Conservation (phyloP, 2,329 filamentous ascomycete species). For the Ambrosiella xylebori region DNA sequence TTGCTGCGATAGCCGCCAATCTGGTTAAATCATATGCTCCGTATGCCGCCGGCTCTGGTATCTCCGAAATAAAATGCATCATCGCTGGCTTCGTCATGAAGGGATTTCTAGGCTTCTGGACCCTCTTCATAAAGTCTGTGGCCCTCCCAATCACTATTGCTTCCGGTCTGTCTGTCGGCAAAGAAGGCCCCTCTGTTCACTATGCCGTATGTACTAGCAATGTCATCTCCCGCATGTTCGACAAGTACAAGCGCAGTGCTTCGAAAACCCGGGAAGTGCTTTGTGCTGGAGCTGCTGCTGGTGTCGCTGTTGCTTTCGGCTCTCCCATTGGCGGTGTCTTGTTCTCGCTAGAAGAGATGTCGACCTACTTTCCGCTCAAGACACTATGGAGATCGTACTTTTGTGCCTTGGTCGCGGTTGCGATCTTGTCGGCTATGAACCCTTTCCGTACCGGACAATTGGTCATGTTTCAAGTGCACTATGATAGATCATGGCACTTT, state of each 20-base stretch:
- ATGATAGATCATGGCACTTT: conserved; percentile 94
- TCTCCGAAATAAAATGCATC: conserved; percentile 98
- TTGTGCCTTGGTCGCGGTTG: conserved; percentile 86
- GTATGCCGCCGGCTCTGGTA: conserved; percentile 90
- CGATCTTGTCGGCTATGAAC: conserved; percentile 87
- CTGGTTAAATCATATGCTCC: conserved; percentile 85
- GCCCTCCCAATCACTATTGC: conserved; percentile 82
- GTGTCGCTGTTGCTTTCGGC: conserved; percentile 90
- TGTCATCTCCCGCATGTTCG: conserved; percentile 82
- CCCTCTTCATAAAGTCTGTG: conserved; percentile 83
- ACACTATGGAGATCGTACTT: conserved; percentile 98
- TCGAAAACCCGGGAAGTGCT: conserved; percentile 90
- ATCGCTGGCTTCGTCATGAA: conserved; percentile 99
- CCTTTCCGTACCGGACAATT: conserved; percentile 92
- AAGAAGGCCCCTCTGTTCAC: conserved; percentile 96
- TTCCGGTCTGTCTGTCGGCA: conserved; percentile 85
- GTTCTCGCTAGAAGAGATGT: conserved; percentile 97
- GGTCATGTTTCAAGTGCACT: conserved; percentile 97
- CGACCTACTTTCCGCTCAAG: conserved; percentile 87
- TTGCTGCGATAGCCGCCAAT: conserved; percentile 65
- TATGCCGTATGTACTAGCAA: conserved; percentile 96
- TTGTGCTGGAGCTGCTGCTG: conserved; percentile 84
- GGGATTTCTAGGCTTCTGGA: conserved; percentile 83
- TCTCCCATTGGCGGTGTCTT: conserved; percentile 93
- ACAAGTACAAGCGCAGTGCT: conserved; percentile 80